Evolutionary conservation across 2,329 filamentous ascomycete genomes (phyloP).

Genomic region (Xylariaceae sp.): DNA sequence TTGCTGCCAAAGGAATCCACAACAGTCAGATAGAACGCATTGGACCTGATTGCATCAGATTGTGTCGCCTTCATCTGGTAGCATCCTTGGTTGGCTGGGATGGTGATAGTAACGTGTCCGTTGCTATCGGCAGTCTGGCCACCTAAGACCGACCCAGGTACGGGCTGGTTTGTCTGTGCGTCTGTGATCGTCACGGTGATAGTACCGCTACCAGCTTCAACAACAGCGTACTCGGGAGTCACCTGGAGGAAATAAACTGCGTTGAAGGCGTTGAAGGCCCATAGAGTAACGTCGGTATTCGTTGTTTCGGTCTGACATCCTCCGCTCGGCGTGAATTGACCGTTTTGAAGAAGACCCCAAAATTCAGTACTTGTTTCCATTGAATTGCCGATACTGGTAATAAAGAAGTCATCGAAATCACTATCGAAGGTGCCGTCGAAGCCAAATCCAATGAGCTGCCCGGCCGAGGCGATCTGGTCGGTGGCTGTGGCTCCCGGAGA

Average conservation of each 20-base stretch:
- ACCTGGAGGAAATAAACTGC: background rate
- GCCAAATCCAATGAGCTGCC: background rate
- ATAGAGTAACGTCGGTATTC: conserved; percentile 2
- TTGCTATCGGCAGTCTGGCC: background rate
- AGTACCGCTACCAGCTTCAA: background rate
- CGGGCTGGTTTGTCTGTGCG: background rate
- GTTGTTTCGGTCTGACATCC: conserved; percentile 2
- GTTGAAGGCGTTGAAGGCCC: conserved; percentile 5
- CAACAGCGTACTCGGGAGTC: conserved; percentile 1
- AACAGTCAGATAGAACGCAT: conserved; percentile 6
- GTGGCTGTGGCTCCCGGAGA: background rate
- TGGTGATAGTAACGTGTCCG: background rate
- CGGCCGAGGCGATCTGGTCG: conserved; percentile 2
- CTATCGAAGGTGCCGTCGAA: conserved; percentile 1
- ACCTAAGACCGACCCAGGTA: background rate
- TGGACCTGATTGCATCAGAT: background rate
- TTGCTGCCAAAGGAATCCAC: background rate
- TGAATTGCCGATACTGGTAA: background rate
- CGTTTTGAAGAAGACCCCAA: conserved; percentile 4
- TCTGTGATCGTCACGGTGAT: conserved; percentile 1
- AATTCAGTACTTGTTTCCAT: background rate
- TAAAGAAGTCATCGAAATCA: conserved; percentile 1
- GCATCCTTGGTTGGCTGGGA: background rate
- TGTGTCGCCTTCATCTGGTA: conserved; percentile 3
- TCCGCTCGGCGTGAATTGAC: background rate